A percentile compares a stretch with the other conserved stretches of the same genome.
Conservation (phyloP, 1,284 basidiomycete genomes). For the Sporisorium reilianum region DNA sequence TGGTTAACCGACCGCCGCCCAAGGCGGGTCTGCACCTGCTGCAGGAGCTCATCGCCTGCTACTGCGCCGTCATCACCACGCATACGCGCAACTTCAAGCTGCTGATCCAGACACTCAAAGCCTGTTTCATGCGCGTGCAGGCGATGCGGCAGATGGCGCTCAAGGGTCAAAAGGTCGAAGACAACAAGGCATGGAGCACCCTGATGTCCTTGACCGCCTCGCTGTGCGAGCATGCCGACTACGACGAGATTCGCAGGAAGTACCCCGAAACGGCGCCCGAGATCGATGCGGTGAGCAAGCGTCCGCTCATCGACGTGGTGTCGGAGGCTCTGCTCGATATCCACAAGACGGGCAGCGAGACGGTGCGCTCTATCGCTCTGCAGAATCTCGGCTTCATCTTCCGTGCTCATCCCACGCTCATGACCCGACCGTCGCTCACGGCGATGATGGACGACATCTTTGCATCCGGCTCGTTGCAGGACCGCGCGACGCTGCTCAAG, state of each 20-base stretch:
- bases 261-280: conserved; percentile 35
- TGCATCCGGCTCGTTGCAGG: conserved; percentile 77
- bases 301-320: conserved; percentile 83
- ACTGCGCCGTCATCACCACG: conserved; percentile 84
- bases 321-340: conserved; percentile 79
- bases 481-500: conserved; percentile 79
- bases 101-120: conserved; percentile 76
- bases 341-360: conserved; percentile 76
- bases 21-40: conserved; percentile 50
- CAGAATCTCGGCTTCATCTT: conserved; percentile 88
- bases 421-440: conserved; percentile 81
- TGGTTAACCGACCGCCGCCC: conserved; percentile 80
- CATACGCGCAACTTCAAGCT: conserved; percentile 86
- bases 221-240: conserved; percentile 87
- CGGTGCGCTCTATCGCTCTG: conserved; percentile 77
- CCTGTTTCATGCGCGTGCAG: conserved; percentile 50
- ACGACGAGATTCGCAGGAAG: conserved; percentile 79
- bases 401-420: conserved; percentile 88
- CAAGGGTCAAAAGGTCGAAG: conserved; percentile 41
- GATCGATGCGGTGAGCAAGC: conserved; percentile 70
- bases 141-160: conserved; percentile 36
- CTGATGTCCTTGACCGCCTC: conserved; percentile 71
- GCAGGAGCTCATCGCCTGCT: conserved; percentile 90
- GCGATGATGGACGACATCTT: conserved; percentile 92
- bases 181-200: conserved; percentile 41